Conservation (phyloP, 345 rosid species). For the Erysimum cheiranthoides region DNA sequence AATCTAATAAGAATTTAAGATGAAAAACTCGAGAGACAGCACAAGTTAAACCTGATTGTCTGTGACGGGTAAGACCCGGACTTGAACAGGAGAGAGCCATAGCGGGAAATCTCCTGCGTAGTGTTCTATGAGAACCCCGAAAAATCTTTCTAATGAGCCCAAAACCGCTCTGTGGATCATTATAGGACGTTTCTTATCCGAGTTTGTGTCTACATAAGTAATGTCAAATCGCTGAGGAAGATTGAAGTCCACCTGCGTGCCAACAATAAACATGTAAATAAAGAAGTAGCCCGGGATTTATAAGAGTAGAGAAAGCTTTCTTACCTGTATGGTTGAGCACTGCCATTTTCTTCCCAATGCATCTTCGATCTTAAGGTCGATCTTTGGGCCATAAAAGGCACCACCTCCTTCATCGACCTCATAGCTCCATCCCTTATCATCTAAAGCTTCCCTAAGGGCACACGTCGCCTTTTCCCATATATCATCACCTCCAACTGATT, state of each 20-base stretch:
- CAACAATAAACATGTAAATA: slow-evolving; percentile 24
- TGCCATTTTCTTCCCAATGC: slow-evolving; percentile 99
- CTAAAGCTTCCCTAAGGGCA: slow-evolving; percentile 85
- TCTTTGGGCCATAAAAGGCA: slow-evolving; percentile 98
- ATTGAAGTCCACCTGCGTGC: slow-evolving; percentile 86
- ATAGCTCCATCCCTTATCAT: slow-evolving; percentile 91
- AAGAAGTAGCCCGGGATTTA: not conserved
- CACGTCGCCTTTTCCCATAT: slow-evolving; percentile 92
- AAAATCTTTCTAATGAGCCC: slow-evolving; percentile 89
- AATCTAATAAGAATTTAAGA: not conserved
- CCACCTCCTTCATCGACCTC: slow-evolving; percentile 98
- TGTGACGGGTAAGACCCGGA: slow-evolving; percentile 86
- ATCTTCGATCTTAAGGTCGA: slow-evolving; percentile 94
- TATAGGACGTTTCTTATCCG: slow-evolving; percentile 83
- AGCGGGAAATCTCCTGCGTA: slow-evolving; percentile 97
- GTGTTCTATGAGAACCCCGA: slow-evolving; percentile 93
- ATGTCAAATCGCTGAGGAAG: slow-evolving; percentile 89
- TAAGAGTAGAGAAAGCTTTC: slow-evolving; percentile 3
- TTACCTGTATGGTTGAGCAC: slow-evolving; percentile 95
- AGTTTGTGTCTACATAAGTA: slow-evolving; percentile 79
- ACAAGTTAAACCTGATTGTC: slow-evolving; percentile 71
- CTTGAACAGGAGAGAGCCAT: slow-evolving; percentile 96
- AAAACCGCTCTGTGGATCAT: slow-evolving; percentile 98
- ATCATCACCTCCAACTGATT: slow-evolving; percentile 84
- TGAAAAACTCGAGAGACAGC: slow-evolving; percentile 9